Evolutionary conservation across 495 filamentous ascomycete species (phyloP).

Genomic region (Aspergillus homomorphus): DNA sequence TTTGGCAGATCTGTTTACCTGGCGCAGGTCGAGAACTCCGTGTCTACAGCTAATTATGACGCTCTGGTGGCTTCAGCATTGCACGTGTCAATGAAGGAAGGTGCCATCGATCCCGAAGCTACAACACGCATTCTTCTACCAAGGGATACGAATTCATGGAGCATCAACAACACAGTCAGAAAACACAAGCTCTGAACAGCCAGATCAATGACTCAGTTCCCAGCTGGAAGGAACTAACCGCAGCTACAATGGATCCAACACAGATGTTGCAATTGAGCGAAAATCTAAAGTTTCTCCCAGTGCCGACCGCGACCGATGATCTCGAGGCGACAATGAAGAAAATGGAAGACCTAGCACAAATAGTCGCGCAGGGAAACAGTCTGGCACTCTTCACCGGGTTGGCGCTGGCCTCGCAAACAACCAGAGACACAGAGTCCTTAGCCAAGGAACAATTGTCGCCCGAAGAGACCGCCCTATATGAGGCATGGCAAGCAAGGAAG

Average conservation of each 20-base stretch:
- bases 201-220: background rate
- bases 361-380: slow-evolving; percentile 18
- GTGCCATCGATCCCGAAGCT: too few species aligned
- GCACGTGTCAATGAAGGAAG: too few species aligned
- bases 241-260: background rate
- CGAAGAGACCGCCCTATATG: slow-evolving; percentile 19
- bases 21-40: too few species aligned
- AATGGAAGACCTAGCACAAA: slow-evolving; percentile 20
- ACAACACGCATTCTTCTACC: too few species aligned
- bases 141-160: background rate
- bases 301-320: slow-evolving; percentile 21
- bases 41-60: too few species aligned
- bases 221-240: background rate
- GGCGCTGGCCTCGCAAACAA: slow-evolving; percentile 8
- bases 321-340: slow-evolving; percentile 26
- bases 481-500: slow-evolving; percentile 21
- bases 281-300: slow-evolving; percentile 16
- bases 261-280: slow-evolving; percentile 1
- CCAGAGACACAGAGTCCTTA: slow-evolving; percentile 15
- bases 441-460: slow-evolving; percentile 23
- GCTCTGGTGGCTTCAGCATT: too few species aligned
- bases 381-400: slow-evolving; percentile 21
- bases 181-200: background rate
- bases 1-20: too few species aligned
- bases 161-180: slow-evolving; percentile 4